Evolutionary conservation across 192 early-diverging fungal species (phyloP), one percentile per base, ranked within the genome.

Genomic region (Umbelopsis isabellina): DNA sequence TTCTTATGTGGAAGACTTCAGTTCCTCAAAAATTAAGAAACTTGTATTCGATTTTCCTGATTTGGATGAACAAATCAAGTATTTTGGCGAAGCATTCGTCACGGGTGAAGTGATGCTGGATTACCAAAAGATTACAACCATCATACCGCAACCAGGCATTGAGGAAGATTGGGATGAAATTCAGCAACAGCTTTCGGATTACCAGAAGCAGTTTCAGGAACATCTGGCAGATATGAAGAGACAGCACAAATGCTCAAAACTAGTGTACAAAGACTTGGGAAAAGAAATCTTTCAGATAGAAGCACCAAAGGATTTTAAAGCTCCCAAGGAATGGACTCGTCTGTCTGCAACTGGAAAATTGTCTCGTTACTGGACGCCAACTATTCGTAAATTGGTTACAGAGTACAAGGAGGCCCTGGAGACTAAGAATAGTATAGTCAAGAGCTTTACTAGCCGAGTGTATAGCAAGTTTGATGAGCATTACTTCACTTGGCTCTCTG

Each of bases 271-370:
- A 70, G 88, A 97, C 80, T 82, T 97, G 61, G 96, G 97, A 48
- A 99, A 99, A 78, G 98, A 99, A 73, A 88, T 92, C 18, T 96
- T 94, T 76, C 94, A 95, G 79, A 70, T 99, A n/a, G 96, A 99
- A 72, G 82, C 96, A 9, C 91, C 96, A 0, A 86, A 86, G 33
- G 84, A 79, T 46, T 78, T 90, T 49, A 86, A 90, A 30, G 92
- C 95, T 30, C 96, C 97, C 0, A 68, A 69, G 47, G 80, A 87
- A 67, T 99, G 94, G 90, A 82, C 83, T 37, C 78, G 87, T 33
- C 79, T 93, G 70, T 95, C 92, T 4, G 83, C 88, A 23, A 99
- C 96, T 3, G 84, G 87, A 75, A 72, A 87, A 18, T 88, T 95
- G 1, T 87, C 83, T 69, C 87, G 98, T 22, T 99, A 96, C 83